Conservation (phyloP, 2,329 filamentous ascomycete species). For the Diaporthe ampelina region DNA sequence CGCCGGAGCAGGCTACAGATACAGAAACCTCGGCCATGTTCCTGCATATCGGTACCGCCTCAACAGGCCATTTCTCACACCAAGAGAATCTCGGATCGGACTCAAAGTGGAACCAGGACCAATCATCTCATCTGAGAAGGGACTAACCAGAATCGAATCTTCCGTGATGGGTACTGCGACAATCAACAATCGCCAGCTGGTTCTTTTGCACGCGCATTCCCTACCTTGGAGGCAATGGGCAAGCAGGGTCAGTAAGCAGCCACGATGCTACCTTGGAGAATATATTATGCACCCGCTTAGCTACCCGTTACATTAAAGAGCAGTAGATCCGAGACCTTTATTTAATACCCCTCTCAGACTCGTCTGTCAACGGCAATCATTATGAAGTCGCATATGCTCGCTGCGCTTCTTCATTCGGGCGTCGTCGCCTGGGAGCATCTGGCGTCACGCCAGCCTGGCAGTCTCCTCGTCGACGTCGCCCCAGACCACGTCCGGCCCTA, state of each 20-base stretch:
- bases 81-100: neutral
- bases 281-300: neutral
- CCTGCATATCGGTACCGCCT: neutral
- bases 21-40: neutral
- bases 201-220: too few relatives aligned
- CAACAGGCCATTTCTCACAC: slow-evolving; percentile 8
- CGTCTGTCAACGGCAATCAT: neutral
- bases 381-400: neutral
- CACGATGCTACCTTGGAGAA: neutral
- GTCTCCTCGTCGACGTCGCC: slow-evolving; percentile 1
- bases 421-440: neutral
- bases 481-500: slow-evolving; percentile 5
- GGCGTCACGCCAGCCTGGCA: neutral
- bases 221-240: too few relatives aligned
- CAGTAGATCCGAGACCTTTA: neutral
- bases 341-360: neutral
- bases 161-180: neutral
- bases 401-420: neutral
- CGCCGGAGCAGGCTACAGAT: neutral
- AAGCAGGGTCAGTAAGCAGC: neutral
- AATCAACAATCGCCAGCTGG: too few relatives aligned
- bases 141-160: neutral
- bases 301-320: neutral
- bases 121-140: neutral
- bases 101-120: neutral